These are phyloP conservation scores for Tricholoma terreum DNA, from an alignment of 768 basidiomycete genomes.

Conservation along the genomic window DNA sequence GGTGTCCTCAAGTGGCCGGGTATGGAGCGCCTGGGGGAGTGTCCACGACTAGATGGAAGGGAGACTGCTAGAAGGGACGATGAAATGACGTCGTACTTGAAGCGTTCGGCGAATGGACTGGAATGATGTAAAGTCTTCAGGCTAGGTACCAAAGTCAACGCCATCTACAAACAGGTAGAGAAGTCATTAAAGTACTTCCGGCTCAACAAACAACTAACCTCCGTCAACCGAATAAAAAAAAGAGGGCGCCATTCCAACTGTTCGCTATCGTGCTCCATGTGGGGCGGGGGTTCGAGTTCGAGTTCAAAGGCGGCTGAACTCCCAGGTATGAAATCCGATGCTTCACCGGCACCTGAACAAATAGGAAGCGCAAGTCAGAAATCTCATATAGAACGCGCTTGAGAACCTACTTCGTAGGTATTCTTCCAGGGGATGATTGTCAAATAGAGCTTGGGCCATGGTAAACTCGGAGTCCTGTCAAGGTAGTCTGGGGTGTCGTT, in stretches of 20 bases:
- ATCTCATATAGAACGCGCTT: background rate
- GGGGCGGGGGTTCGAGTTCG: constrained; percentile 34
- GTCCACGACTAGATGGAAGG: constrained; percentile 35
- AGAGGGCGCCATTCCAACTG: constrained; percentile 35
- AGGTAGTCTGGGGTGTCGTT: constrained; percentile 9
- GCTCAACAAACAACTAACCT: constrained; percentile 33
- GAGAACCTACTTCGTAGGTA: constrained; percentile 59
- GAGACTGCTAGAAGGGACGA: constrained; percentile 67
- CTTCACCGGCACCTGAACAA: constrained; percentile 56
- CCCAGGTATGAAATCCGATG: constrained; percentile 56
- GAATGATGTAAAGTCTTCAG: constrained; percentile 32
- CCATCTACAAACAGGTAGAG: constrained; percentile 27
- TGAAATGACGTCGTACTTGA: constrained; percentile 83
- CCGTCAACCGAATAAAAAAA: constrained; percentile 30
- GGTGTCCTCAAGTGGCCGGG: constrained; percentile 49
- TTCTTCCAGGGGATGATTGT: constrained; percentile 71
- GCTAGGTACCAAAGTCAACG: constrained; percentile 36
- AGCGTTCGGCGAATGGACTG: constrained; percentile 66
- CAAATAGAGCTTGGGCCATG: constrained; percentile 79
- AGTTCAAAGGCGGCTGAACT: constrained; percentile 37
- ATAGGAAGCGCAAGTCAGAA: background rate
- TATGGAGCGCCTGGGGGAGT: constrained; percentile 35
- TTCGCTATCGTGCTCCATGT: constrained; percentile 26
- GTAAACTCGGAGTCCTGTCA: background rate
- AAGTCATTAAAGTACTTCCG: background rate